A percentile compares a stretch with the other conserved stretches of the same genome.
Evolutionary conservation across 495 filamentous ascomycete genomes (phyloP).

Genomic region (Aspergillus affinis): DNA sequence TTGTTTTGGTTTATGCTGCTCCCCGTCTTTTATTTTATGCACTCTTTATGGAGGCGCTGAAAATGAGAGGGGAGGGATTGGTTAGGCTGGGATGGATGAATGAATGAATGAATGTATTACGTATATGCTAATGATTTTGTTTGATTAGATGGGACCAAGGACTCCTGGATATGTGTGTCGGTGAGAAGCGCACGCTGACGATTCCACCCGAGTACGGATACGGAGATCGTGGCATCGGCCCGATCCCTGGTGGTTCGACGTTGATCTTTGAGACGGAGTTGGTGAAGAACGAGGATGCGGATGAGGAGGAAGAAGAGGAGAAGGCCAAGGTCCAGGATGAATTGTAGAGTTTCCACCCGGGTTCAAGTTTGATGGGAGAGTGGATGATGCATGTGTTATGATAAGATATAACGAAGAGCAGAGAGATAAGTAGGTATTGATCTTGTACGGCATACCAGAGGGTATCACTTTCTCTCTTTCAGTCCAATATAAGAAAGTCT

Average conservation of each 20-base stretch:
- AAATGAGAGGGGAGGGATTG: neutral
- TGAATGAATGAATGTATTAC: neutral
- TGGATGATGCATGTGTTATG: neutral
- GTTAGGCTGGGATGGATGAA: neutral
- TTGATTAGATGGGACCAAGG: slow-evolving; percentile 79
- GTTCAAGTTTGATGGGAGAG: neutral
- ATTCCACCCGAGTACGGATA: slow-evolving; percentile 88
- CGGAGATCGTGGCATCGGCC: slow-evolving; percentile 69
- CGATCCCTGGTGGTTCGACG: slow-evolving; percentile 76
- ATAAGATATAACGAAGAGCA: neutral
- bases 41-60: neutral
- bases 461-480: neutral
- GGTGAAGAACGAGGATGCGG: slow-evolving; percentile 79
- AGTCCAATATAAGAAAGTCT: neutral
- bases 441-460: neutral
- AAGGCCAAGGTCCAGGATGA: neutral
- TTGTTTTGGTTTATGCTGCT: neutral
- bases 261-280: slow-evolving; percentile 93
- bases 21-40: neutral
- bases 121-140: slow-evolving; percentile 10
- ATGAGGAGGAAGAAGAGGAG: slow-evolving; percentile 55
- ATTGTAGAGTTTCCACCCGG: neutral
- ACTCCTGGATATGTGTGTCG: slow-evolving; percentile 92
- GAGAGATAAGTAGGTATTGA: neutral
- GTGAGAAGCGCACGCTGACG: slow-evolving; percentile 88